Conservation (phyloP, 164 flowering plant species). For the Vitis amurensis region DNA sequence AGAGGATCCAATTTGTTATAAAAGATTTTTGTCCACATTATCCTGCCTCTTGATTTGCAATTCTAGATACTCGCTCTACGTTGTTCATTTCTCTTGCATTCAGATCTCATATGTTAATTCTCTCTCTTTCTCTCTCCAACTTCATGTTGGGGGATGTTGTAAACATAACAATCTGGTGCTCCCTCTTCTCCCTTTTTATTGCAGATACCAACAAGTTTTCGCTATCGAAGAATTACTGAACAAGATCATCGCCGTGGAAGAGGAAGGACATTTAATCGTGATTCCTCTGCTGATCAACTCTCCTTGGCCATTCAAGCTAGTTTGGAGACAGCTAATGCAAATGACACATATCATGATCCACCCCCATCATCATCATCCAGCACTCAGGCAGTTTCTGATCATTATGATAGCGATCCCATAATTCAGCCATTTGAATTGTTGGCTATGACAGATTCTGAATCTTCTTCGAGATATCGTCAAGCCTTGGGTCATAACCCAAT, state of each 20-base stretch:
- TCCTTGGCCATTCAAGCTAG: slow-evolving; percentile 71
- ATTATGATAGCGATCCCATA: slow-evolving; percentile 41
- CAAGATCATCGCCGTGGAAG: slow-evolving; percentile 68
- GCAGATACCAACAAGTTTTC: slow-evolving; percentile 92
- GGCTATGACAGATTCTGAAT: slow-evolving; percentile 53
- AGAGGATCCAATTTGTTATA: neutral
- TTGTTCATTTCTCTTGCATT: neutral
- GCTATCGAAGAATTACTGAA: slow-evolving; percentile 54
- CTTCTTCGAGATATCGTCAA: slow-evolving; percentile 68
- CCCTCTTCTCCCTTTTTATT: neutral
- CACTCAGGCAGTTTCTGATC: slow-evolving; percentile 25
- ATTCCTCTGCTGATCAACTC: slow-evolving; percentile 57
- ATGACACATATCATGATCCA: slow-evolving; percentile 27
- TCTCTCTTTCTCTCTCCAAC: neutral
- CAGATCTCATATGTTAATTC: neutral
- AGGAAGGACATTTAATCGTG: slow-evolving; percentile 48
- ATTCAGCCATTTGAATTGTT: slow-evolving; percentile 53
- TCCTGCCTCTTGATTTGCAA: neutral
- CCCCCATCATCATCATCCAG: slow-evolving; percentile 26
- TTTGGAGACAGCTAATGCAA: slow-evolving; percentile 44
- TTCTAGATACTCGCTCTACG: neutral
- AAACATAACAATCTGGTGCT: neutral
- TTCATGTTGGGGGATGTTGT: slow-evolving; percentile 1
- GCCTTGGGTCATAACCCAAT: slow-evolving; percentile 57
- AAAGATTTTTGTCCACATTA: neutral